Percentiles rank a stretch among this genome's conserved stretches.
These are phyloP conservation scores for Populus euphratica DNA, from an alignment of 345 rosid genomes.

Conservation along the genomic window DNA sequence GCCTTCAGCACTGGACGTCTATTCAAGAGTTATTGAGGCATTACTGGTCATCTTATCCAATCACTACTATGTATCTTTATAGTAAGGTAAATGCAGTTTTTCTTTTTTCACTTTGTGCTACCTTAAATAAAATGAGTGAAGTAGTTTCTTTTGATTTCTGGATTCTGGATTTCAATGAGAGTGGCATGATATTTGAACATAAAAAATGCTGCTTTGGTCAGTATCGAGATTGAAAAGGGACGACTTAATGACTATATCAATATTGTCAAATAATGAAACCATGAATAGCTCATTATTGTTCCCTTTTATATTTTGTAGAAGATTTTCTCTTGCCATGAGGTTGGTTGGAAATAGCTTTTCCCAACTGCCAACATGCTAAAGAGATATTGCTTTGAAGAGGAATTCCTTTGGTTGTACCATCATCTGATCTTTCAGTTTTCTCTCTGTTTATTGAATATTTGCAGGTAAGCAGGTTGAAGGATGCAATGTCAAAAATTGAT, in stretches of 20 bases:
- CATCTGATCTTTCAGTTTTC: constrained; percentile 6
- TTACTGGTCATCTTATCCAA: constrained; percentile 96
- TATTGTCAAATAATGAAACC: neutral
- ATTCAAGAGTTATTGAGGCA: constrained; percentile 76
- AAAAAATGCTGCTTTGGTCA: neutral
- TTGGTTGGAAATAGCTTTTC: neutral
- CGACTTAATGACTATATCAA: neutral
- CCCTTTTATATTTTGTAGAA: no score
- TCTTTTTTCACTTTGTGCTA: neutral
- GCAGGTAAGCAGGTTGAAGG: constrained; percentile 82
- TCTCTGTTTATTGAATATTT: constrained; percentile 12
- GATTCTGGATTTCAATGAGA: neutral
- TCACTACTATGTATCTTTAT: constrained; percentile 66
- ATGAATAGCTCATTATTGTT: neutral
- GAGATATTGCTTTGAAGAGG: neutral
- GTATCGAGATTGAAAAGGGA: neutral
- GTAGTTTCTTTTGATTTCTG: neutral
- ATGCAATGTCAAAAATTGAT: constrained; percentile 81
- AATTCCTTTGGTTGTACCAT: neutral
- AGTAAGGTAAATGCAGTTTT: constrained; percentile 49
- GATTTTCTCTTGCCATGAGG: neutral
- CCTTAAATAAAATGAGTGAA: neutral
- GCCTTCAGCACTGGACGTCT: constrained; percentile 69
- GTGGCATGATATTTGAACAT: neutral
- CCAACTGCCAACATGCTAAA: neutral